A percentile compares a stretch with the other conserved stretches of the same genome.
Evolutionary conservation across 179 eudicot genomes (phyloP).

Genomic region (Corrigiola litoralis): DNA sequence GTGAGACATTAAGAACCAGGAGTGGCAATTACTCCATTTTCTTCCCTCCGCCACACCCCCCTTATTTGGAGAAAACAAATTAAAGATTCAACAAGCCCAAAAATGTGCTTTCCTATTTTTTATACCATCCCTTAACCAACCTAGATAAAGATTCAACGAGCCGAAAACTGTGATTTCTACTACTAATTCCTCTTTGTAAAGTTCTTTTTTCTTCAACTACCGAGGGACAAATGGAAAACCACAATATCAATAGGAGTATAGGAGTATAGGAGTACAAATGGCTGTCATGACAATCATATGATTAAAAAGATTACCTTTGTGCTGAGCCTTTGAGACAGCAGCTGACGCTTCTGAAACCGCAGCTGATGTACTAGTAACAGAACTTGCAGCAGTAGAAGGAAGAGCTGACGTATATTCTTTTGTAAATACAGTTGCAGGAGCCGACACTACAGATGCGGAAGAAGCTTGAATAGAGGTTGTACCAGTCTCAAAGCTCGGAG

Average conservation of each 20-base stretch:
- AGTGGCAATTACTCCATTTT: no score
- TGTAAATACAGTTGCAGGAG: slow-evolving; percentile 31
- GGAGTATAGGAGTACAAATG: no score
- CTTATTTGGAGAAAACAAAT: no score
- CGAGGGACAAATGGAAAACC: no score
- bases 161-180: not conserved
- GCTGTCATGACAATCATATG: no score
- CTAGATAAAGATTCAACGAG: not conserved
- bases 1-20: no score
- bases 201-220: not conserved
- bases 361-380: slow-evolving; percentile 24
- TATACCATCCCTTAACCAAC: not conserved
- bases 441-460: slow-evolving; percentile 30
- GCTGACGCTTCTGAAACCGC: slow-evolving; percentile 29
- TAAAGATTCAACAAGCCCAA: no score
- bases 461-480: slow-evolving; percentile 8
- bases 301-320: slow-evolving; percentile 78
- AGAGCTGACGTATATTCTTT: slow-evolving; percentile 35
- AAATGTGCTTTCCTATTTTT: not conserved
- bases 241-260: no score
- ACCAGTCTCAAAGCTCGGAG: slow-evolving; percentile 18
- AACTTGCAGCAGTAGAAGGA: slow-evolving; percentile 35
- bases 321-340: slow-evolving; percentile 37
- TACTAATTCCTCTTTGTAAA: not conserved
- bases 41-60: no score